Conservation (phyloP, 2,329 filamentous ascomycete species). For the Beauveria varroae region DNA sequence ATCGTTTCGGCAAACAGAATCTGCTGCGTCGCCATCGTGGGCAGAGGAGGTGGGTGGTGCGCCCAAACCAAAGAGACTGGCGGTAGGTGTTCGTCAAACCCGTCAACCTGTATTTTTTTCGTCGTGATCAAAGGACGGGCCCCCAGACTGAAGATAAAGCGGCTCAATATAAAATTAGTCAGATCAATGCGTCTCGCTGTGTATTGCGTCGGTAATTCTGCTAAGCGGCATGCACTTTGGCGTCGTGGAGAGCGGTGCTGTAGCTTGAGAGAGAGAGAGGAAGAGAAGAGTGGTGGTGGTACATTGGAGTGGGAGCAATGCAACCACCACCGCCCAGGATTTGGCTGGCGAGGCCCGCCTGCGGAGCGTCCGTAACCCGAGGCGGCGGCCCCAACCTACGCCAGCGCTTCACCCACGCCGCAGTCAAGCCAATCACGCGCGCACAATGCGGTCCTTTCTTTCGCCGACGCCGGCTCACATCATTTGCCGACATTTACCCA, state of each 20-base stretch:
- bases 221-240: background rate
- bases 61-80: background rate
- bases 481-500: conserved; percentile 11
- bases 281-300: background rate
- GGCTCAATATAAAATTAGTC: background rate
- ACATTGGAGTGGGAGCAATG: background rate
- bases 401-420: background rate
- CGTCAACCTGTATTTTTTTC: background rate
- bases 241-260: conserved; percentile 2
- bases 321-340: background rate
- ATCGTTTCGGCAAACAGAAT: conserved; percentile 60
- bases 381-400: background rate
- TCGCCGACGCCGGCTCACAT: conserved; percentile 10
- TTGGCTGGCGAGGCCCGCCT: background rate
- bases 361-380: background rate
- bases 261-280: background rate
- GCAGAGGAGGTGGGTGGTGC: background rate
- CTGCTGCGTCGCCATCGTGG: conserved; percentile 44
- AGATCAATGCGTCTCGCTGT: background rate
- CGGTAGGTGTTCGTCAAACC: background rate
- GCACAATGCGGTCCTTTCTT: conserved; percentile 11
- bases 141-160: background rate
- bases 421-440: conserved; percentile 10
- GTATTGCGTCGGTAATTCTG: background rate
- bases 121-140: background rate